Base-by-base conservation (phyloP, 1,284 basidiomycete species). In the Ceraceosorus bombacis region DNA sequence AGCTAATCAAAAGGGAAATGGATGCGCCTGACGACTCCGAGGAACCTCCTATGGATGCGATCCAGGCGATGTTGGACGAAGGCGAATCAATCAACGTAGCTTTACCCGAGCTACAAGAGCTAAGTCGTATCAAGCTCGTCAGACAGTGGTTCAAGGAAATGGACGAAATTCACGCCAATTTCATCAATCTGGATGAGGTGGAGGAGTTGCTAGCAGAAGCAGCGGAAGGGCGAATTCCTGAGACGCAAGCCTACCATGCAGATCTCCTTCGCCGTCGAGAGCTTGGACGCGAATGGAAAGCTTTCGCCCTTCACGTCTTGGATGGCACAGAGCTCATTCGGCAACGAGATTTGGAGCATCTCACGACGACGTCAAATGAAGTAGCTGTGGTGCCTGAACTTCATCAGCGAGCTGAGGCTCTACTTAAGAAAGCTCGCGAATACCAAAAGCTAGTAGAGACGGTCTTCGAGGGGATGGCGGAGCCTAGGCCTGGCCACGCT, bases 21-120 rank as follows among this genome's bases (percentile, higher is more conserved):
- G 58, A 57, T 41, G 61, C 57, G 37, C 50, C 39, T 12, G 55
- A 62, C 2, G 43, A 51, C 2, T 5, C 53, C 55, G 54, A n/a
- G 5, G 36, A 6, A 6, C 54, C 56, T 5, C 56, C 78, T 79
- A 40, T 86, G 82, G 72, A 79, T 87, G 65, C 81, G 57, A 89
- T 88, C 76, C 85, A 86, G 67, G 83, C 82, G 53, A 78, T 89
- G 2, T 81, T 89, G 53, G 76, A 84, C 50, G 83, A 87, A 48
- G 86, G 85, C 6, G 85, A 84, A 7, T 86, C 86, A 6, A 75
- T 90, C 59, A 89, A 89, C 64, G 86, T 91, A n/a, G 80, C 84
- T 53, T 80, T 91, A 4, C 84, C 87, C 48, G 86, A 89, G 74
- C 80, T 90, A 17, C 78, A 82, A 13, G 84, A 88, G 68, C 81